A percentile compares a stretch with the other conserved stretches of the same genome.
Evolutionary conservation across 164 flowering plant genomes (phyloP).

Genomic region (Nymphaea thermarum): DNA sequence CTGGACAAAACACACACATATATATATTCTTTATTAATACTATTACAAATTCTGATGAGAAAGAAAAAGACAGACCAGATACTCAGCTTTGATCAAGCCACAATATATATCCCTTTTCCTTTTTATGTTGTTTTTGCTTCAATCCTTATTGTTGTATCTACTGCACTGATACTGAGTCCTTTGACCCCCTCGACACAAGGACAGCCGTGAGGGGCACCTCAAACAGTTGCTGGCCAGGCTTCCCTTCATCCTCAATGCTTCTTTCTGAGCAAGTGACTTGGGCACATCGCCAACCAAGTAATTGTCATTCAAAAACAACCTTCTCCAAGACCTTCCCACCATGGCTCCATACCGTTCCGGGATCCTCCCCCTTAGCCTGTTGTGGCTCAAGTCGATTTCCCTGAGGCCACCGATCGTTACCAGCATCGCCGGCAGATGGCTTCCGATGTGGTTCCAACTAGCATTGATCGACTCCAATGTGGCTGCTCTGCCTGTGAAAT

Average conservation of each 20-base stretch:
- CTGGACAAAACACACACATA: too few relatives aligned
- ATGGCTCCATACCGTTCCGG: neutral
- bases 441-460: neutral
- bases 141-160: neutral
- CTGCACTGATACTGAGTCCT: neutral
- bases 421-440: neutral
- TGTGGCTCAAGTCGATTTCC: neutral
- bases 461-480: neutral
- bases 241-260: neutral
- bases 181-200: neutral
- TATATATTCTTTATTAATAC: too few relatives aligned
- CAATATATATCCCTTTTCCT: too few relatives aligned
- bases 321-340: neutral
- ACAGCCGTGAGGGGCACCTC: neutral
- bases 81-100: too few relatives aligned
- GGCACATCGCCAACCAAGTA: neutral
- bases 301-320: conserved; percentile 1
- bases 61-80: too few relatives aligned
- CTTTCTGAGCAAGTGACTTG: neutral
- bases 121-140: too few relatives aligned
- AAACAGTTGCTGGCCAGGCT: conserved; percentile 2
- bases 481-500: neutral
- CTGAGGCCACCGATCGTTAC: neutral
- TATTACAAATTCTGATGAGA: too few relatives aligned
- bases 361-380: neutral